Evolutionary conservation across 148 eudicot species (phyloP).

Genomic region (Mesembryanthemum crystallinum): DNA sequence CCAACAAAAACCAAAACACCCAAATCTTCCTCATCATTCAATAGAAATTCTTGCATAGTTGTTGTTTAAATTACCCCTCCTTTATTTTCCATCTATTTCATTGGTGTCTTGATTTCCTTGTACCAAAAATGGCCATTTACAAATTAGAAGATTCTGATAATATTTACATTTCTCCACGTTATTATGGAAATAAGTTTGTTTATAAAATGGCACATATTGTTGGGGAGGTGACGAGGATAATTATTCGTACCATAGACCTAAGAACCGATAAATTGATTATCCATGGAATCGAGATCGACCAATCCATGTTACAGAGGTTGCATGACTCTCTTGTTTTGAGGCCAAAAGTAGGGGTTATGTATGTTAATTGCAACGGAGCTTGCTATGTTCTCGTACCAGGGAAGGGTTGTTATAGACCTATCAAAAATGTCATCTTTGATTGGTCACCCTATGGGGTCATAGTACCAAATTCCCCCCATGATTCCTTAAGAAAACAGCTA

Average conservation of each 20-base stretch:
- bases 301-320: slow-evolving; percentile 15
- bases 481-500: slow-evolving; percentile 21
- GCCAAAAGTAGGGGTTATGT: slow-evolving; percentile 23
- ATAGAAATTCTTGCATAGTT: neutral
- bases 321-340: slow-evolving; percentile 28
- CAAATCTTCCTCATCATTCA: neutral
- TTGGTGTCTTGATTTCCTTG: neutral
- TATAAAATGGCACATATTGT: slow-evolving; percentile 23
- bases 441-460: slow-evolving; percentile 30
- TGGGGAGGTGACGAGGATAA: neutral
- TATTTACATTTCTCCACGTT: slow-evolving; percentile 26
- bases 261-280: slow-evolving; percentile 26
- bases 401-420: slow-evolving; percentile 23
- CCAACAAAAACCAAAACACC: neutral
- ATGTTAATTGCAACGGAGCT: slow-evolving; percentile 32
- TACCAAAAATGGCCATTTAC: slow-evolving; percentile 23
- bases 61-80: neutral
- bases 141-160: slow-evolving; percentile 26
- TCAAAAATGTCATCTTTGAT: slow-evolving; percentile 30
- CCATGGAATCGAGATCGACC: slow-evolving; percentile 28
- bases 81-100: neutral
- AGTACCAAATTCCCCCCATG: slow-evolving; percentile 12
- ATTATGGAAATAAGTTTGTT: slow-evolving; percentile 19
- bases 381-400: slow-evolving; percentile 26
- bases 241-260: slow-evolving; percentile 28